These are phyloP conservation scores for Heritiera fomes DNA, from an alignment of 345 rosid genomes.

Conservation along the genomic window DNA sequence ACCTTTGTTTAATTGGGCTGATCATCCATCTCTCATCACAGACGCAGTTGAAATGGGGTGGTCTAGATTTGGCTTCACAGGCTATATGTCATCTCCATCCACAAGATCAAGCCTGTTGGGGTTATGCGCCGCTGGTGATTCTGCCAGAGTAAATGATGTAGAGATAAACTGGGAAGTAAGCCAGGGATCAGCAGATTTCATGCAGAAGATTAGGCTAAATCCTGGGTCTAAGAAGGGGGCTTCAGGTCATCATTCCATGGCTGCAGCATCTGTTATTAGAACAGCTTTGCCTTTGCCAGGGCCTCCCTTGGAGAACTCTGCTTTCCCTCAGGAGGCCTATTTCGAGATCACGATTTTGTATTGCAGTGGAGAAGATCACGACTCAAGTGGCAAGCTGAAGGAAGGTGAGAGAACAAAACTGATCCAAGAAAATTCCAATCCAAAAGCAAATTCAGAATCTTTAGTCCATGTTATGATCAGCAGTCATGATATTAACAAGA, in stretches of 20 bases:
- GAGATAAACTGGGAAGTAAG: conserved; percentile 85
- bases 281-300: conserved; percentile 85
- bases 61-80: conserved; percentile 76
- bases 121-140: conserved; percentile 53
- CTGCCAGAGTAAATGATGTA: conserved; percentile 39
- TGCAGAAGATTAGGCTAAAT: conserved; percentile 76
- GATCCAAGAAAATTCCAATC: conserved; percentile 43
- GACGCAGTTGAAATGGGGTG: conserved; percentile 88
- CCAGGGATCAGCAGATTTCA: conserved; percentile 71
- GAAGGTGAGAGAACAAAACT: conserved; percentile 73
- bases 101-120: conserved; percentile 49
- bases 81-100: conserved; percentile 41
- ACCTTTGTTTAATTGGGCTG: conserved; percentile 52
- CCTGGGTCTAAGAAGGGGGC: conserved; percentile 38
- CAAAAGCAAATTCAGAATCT: conserved; percentile 51
- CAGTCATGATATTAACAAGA: conserved; percentile 16
- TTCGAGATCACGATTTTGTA: conserved; percentile 74
- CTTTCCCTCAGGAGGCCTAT: conserved; percentile 91
- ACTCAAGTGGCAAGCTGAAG: conserved; percentile 25
- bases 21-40: conserved; percentile 65
- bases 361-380: conserved; percentile 27
- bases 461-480: conserved; percentile 37
- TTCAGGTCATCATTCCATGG: conserved; percentile 24
- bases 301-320: conserved; percentile 69
- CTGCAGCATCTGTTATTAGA: conserved; percentile 62